Conservation (phyloP, 1,284 basidiomycete species). For the Sanghuangporus sanghuang region DNA sequence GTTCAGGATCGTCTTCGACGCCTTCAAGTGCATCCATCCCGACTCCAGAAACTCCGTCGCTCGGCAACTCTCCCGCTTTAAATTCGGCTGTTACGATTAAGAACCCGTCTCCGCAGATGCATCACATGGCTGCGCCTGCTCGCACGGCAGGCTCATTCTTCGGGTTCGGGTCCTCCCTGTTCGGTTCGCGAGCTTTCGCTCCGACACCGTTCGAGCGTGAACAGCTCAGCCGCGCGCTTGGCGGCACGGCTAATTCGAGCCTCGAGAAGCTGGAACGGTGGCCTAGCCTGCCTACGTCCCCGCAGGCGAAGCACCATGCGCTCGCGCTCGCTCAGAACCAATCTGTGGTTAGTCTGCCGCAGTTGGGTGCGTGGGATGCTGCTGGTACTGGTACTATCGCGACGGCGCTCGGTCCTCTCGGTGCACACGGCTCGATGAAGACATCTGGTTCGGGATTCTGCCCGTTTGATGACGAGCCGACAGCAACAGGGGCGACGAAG, state of each 20-base stretch:
- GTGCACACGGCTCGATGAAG: background rate
- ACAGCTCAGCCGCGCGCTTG: slow-evolving; percentile 20
- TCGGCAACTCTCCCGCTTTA: slow-evolving; percentile 3
- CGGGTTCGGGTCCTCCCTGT: slow-evolving; percentile 14
- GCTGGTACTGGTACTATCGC: background rate
- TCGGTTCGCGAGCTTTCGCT: slow-evolving; percentile 25
- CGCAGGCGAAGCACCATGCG: slow-evolving; percentile 1
- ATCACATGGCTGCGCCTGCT: background rate
- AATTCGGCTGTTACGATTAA: background rate
- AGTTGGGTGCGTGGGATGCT: background rate
- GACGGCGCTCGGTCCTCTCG: background rate
- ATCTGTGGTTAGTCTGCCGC: background rate
- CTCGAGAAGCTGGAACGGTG: slow-evolving; percentile 9
- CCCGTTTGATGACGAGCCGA: slow-evolving; percentile 10
- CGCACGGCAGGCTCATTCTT: slow-evolving; percentile 6
- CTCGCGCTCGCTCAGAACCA: background rate
- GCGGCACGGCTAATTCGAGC: slow-evolving; percentile 14
- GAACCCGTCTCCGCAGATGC: background rate
- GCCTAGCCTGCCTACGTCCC: slow-evolving; percentile 10
- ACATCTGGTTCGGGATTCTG: background rate
- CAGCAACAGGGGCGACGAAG: background rate
- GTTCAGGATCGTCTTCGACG: slow-evolving; percentile 10
- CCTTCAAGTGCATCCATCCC: slow-evolving; percentile 12
- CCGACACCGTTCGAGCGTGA: slow-evolving; percentile 29
- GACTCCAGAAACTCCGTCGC: slow-evolving; percentile 8